Conservation (phyloP, 2,329 filamentous ascomycete genomes). For the Cladophialophora exuberans region DNA sequence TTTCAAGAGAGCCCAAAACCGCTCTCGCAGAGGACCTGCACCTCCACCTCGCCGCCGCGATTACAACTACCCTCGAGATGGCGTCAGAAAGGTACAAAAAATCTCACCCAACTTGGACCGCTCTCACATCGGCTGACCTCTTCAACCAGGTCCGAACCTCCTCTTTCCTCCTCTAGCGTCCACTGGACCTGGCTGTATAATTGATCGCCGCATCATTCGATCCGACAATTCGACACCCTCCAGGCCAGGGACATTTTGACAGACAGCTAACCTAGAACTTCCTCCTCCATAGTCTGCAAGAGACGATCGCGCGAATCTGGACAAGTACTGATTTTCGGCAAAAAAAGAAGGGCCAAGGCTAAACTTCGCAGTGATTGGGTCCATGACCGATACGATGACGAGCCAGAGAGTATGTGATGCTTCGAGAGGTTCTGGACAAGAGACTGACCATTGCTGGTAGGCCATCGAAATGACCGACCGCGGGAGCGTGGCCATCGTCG, state of each 20-base stretch:
- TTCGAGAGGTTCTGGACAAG: slow-evolving; percentile 15
- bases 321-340: slow-evolving; percentile 43
- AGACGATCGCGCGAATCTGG: slow-evolving; percentile 50
- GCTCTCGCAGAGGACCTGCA: slow-evolving; percentile 41
- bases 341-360: slow-evolving; percentile 15
- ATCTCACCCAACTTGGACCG: slow-evolving; percentile 41
- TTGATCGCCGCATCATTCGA: slow-evolving; percentile 30
- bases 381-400: slow-evolving; percentile 84
- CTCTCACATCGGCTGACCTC: slow-evolving; percentile 41
- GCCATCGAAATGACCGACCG: slow-evolving; percentile 20
- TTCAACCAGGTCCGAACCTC: slow-evolving; percentile 26
- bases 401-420: slow-evolving; percentile 52
- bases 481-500: slow-evolving; percentile 23
- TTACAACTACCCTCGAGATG: slow-evolving; percentile 71
- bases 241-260: slow-evolving; percentile 41
- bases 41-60: slow-evolving; percentile 44
- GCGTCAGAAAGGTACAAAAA: slow-evolving; percentile 79
- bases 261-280: slow-evolving; percentile 49
- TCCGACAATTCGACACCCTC: slow-evolving; percentile 39
- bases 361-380: slow-evolving; percentile 75
- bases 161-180: slow-evolving; percentile 25
- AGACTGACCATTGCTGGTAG: slow-evolving; percentile 37
- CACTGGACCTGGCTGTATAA: slow-evolving; percentile 25
- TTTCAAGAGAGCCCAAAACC: slow-evolving; percentile 18
- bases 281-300: slow-evolving; percentile 48